Percentiles rank a stretch among this genome's conserved stretches.
Evolutionary conservation across 225 moss, liverwort and hornwort genomes (phyloP).

Genomic region (Polytrichum formosum): DNA sequence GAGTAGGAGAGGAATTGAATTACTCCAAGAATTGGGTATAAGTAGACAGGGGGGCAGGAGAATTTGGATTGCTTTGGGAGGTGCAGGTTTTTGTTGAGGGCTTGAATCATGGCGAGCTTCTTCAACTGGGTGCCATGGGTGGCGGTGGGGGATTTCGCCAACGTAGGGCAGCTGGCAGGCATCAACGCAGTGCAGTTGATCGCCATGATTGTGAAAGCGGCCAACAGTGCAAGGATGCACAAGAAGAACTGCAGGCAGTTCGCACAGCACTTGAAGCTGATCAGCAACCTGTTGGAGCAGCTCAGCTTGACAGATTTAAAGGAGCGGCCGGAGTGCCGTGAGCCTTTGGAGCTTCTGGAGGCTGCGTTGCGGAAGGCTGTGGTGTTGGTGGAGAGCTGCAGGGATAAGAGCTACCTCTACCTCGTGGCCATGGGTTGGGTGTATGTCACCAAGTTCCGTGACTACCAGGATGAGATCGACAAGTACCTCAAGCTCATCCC

Average conservation of each 20-base stretch:
- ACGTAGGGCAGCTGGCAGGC: conserved; percentile 56
- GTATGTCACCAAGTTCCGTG: conserved; percentile 80
- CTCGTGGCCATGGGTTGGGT: conserved; percentile 85
- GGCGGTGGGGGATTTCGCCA: conserved; percentile 75
- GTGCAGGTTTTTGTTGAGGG: no score
- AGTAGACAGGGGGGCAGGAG: no score
- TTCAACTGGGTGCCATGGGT: conserved; percentile 63
- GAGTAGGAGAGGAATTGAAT: no score
- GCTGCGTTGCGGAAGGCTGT: conserved; percentile 66
- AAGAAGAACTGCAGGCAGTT: conserved; percentile 88
- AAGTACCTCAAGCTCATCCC: conserved; percentile 79
- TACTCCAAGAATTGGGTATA: no score
- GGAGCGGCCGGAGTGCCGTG: conserved; percentile 65
- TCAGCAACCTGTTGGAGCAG: conserved; percentile 74
- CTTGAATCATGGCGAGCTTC: conserved; percentile 16
- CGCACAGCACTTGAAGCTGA: conserved; percentile 80
- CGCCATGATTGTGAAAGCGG: conserved; percentile 58
- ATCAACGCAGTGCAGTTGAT: conserved; percentile 66
- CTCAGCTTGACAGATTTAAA: conserved; percentile 69
- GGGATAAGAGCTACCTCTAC: conserved; percentile 92
- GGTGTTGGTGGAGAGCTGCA: conserved; percentile 76
- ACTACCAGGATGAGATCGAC: conserved; percentile 79
- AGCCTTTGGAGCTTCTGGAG: conserved; percentile 83
- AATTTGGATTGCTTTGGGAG: no score
- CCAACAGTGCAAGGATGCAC: conserved; percentile 87